These are phyloP conservation scores for Penicillium hordei DNA, from an alignment of 2,329 filamentous ascomycete genomes.

Conservation along the genomic window DNA sequence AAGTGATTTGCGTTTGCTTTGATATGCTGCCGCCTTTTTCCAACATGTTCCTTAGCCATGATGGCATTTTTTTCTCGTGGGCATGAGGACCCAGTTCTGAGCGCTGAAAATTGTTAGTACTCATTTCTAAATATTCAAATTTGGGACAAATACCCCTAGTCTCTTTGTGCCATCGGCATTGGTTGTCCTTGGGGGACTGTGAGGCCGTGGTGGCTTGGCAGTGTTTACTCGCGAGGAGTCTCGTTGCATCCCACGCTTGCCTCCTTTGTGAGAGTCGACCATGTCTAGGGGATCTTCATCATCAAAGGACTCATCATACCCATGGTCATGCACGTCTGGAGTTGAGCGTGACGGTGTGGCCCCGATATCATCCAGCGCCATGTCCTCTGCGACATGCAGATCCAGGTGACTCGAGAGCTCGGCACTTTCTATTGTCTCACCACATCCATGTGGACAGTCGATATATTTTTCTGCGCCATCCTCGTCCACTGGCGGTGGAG, in stretches of 20 bases:
- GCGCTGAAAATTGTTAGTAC: constrained; percentile 42
- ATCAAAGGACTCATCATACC: constrained; percentile 11
- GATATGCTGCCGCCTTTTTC: constrained; percentile 58
- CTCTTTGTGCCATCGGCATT: constrained; percentile 27
- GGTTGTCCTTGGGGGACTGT: constrained; percentile 13
- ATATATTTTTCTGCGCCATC: constrained; percentile 42
- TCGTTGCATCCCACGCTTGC: constrained; percentile 17
- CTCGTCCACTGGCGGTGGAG: constrained; percentile 10
- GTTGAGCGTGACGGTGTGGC: constrained; percentile 7
- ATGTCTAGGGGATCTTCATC: constrained; percentile 13
- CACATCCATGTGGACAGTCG: constrained; percentile 60
- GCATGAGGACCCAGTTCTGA: constrained; percentile 70
- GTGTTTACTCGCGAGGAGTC: constrained; percentile 14
- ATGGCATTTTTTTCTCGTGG: constrained; percentile 72
- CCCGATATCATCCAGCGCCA: constrained; percentile 44
- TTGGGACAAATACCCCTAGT: constrained; percentile 30
- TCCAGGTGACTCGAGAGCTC: constrained; percentile 62
- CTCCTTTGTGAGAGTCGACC: constrained; percentile 6
- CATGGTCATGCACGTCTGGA: background rate
- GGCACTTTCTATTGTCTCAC: constrained; percentile 54
- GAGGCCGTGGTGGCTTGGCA: constrained; percentile 15
- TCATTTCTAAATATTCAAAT: background rate
- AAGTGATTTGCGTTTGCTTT: constrained; percentile 52
- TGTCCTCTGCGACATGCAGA: constrained; percentile 55
- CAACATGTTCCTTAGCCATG: constrained; percentile 64